Conservation (phyloP, 306 rosid genomes). For the Dalbergia oliveri region DNA sequence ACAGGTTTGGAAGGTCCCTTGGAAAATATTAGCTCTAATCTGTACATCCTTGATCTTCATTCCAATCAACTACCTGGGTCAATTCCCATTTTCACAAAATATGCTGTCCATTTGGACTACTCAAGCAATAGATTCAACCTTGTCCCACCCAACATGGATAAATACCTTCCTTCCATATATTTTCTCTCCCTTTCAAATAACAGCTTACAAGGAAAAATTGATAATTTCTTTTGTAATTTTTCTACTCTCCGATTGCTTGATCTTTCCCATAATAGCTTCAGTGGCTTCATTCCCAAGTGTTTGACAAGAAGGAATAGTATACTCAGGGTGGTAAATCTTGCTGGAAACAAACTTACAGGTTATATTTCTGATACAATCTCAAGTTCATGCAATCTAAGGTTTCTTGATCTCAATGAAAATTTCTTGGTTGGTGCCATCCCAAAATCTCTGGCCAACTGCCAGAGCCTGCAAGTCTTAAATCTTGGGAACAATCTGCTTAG, state of each 20-base stretch:
- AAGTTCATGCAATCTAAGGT: slow-evolving; percentile 8
- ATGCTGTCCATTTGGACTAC: slow-evolving; percentile 34
- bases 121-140: slow-evolving; percentile 51
- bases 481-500: slow-evolving; percentile 36
- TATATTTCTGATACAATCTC: slow-evolving; percentile 14
- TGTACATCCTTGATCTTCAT: slow-evolving; percentile 50
- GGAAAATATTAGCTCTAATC: background rate
- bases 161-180: background rate
- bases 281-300: slow-evolving; percentile 45
- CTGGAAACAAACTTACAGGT: slow-evolving; percentile 42
- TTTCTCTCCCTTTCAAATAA: slow-evolving; percentile 40
- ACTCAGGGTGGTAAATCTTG: slow-evolving; percentile 34
- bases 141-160: slow-evolving; percentile 32
- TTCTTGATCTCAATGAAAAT: slow-evolving; percentile 51
- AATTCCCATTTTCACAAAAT: slow-evolving; percentile 1
- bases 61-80: slow-evolving; percentile 55
- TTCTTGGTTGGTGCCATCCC: slow-evolving; percentile 36
- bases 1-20: slow-evolving; percentile 40
- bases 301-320: background rate
- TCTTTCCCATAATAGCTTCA: slow-evolving; percentile 47
- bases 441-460: slow-evolving; percentile 43
- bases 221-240: slow-evolving; percentile 36
- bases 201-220: slow-evolving; percentile 21
- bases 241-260: slow-evolving; percentile 44
- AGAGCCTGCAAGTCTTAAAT: slow-evolving; percentile 34